Base-by-base conservation (phyloP, 176 grass and related monocot species). In the Ananas comosus region DNA sequence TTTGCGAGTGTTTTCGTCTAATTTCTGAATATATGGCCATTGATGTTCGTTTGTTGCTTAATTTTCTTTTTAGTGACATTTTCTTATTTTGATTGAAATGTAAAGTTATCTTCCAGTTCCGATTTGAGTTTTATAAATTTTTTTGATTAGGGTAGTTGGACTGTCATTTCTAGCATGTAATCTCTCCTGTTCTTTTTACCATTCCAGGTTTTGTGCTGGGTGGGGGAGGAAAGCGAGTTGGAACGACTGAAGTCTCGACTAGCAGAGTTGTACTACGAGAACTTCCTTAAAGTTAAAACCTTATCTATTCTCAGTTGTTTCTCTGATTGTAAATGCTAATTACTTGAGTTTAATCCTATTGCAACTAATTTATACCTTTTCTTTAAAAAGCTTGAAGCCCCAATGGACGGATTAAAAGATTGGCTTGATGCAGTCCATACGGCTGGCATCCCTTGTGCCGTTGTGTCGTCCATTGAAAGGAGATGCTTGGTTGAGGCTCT, bases 401-500 rank as follows among this genome's bases (percentile, higher is more conserved):
- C 94, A 18, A 66, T 99, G 67, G 51, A 83, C 68, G 94, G 94
- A 78, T 79, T 99, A 78, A 88, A 80, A 82, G 94, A 93, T 76
- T 99, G 87, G 87, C 77, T 99, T 59, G 94, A 99, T 85, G 87
- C 89, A 21, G 72, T 99, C 57, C 74, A 83, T 59, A 90, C 94
- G 68, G 89, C 89, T 65, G 87, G 94, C 64, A 92, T 92, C 63
- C 89, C 89, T 65, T 93, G 89, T 75, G 94, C 94, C 52, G 83
- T 99, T 0, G 84, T 88, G 53, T 99, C 94, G 3, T 88, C 80
- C 14, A 80, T 91, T 57, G 94, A 99, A 69, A 84, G 87, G 74
- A 93, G 79, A 82, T 83, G 80, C 66, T 84, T 99, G 84, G 53
- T 88, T 16, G 84, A 99, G 72, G 85, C 89, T 81, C 82, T 99